phyloP scores from a whole-genome alignment of 306 rosid species.

The Vigna reflexopilosa region DNA sequence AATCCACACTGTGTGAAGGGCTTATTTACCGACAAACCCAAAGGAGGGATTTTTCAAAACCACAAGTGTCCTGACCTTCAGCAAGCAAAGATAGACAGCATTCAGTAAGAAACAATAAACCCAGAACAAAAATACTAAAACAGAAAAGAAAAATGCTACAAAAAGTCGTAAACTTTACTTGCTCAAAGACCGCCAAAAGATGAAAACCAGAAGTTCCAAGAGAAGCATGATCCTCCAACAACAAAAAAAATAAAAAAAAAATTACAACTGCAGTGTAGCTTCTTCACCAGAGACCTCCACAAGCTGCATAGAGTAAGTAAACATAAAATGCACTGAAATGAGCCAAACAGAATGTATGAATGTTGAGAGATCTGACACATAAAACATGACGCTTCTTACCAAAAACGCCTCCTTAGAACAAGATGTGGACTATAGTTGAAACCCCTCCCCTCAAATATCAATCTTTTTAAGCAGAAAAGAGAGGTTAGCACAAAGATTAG shows the following conservation, averaged over 20 bases:
- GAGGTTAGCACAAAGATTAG: constrained; percentile 38
- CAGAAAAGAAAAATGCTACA: background rate
- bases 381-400: constrained; percentile 47
- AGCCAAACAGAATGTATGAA: constrained; percentile 40
- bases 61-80: constrained; percentile 36
- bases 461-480: constrained; percentile 38
- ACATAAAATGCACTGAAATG: constrained; percentile 46
- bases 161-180: constrained; percentile 36
- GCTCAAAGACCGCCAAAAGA: constrained; percentile 33
- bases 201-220: constrained; percentile 43
- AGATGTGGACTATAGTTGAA: constrained; percentile 46
- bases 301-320: constrained; percentile 38
- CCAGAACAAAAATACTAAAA: constrained; percentile 10
- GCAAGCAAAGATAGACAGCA: constrained; percentile 42
- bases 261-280: constrained; percentile 42
- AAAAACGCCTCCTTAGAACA: constrained; percentile 50
- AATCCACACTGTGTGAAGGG: constrained; percentile 33
- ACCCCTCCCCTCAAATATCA: constrained; percentile 41
- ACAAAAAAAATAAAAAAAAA: background rate
- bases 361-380: constrained; percentile 60
- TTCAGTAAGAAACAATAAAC: constrained; percentile 17
- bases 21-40: constrained; percentile 34
- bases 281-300: constrained; percentile 42
- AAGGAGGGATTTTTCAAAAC: constrained; percentile 37
- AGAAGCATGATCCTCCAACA: constrained; percentile 34